phyloP scores from a whole-genome alignment of 371 early-diverging fungal genomes.

The Lichtheimia ramosa region DNA sequence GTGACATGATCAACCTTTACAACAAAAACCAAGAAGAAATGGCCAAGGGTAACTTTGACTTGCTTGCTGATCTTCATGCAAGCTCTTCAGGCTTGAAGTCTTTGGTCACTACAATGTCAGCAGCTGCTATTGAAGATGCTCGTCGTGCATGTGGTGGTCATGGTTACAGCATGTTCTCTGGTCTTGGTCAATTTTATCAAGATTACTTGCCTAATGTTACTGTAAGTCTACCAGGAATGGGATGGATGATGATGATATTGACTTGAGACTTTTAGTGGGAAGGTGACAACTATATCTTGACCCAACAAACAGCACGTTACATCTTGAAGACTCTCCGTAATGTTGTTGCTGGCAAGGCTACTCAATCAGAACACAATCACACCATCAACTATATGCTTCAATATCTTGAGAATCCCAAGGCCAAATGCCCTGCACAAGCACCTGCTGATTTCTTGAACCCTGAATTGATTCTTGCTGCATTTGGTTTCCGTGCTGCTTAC shows the following conservation, averaged over 20 bases:
- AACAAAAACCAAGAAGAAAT: conserved; percentile 59
- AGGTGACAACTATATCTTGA: conserved; percentile 78
- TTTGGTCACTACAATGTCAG: conserved; percentile 73
- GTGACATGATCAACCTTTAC: conserved; percentile 65
- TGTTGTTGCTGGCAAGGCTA: conserved; percentile 52
- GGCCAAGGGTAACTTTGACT: conserved; percentile 45
- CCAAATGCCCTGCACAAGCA: conserved; percentile 48
- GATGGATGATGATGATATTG: neutral
- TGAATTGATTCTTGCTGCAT: conserved; percentile 61
- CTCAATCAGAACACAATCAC: conserved; percentile 50
- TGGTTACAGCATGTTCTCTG: conserved; percentile 77
- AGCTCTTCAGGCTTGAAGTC: conserved; percentile 84
- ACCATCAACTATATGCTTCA: conserved; percentile 57
- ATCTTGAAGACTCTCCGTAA: conserved; percentile 60
- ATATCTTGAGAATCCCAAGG: conserved; percentile 49
- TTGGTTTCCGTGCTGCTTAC: conserved; percentile 68
- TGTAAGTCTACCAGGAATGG: conserved; percentile 18
- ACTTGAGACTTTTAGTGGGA: conserved; percentile 45
- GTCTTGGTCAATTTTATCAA: conserved; percentile 71
- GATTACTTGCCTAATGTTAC: conserved; percentile 65
- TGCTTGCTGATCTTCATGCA: conserved; percentile 84
- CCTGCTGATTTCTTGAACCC: conserved; percentile 58
- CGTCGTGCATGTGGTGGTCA: conserved; percentile 82
- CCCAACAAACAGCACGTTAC: conserved; percentile 77
- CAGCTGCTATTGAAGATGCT: conserved; percentile 79